A percentile compares a stretch with the other conserved stretches of the same genome.
Conservation (phyloP, 2,329 filamentous ascomycete species). For the Pseudogymnoascus sp. region DNA sequence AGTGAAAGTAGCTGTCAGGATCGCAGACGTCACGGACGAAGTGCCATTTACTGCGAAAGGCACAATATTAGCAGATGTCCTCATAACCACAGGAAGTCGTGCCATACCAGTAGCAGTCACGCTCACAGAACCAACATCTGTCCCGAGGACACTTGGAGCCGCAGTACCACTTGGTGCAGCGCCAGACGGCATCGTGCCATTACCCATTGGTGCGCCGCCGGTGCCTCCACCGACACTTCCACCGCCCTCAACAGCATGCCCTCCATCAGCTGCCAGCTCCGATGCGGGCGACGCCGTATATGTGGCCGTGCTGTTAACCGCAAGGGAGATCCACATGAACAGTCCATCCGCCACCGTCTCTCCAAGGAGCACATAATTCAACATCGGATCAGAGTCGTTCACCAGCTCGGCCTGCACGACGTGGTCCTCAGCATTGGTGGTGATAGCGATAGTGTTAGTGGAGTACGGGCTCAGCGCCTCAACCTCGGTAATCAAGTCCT, state of each 20-base stretch:
- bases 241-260: neutral
- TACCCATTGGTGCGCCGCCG: neutral
- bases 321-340: slow-evolving; percentile 47
- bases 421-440: slow-evolving; percentile 40
- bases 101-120: neutral
- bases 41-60: neutral
- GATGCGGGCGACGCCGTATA: neutral
- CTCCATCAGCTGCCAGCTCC: neutral
- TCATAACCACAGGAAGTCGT: neutral
- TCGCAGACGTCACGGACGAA: neutral
- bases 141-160: neutral
- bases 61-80: neutral
- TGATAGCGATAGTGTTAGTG: slow-evolving; percentile 39
- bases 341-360: slow-evolving; percentile 44
- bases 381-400: slow-evolving; percentile 39
- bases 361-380: slow-evolving; percentile 52
- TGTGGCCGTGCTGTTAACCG: slow-evolving; percentile 34
- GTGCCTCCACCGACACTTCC: neutral
- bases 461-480: slow-evolving; percentile 40
- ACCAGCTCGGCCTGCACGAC: slow-evolving; percentile 41
- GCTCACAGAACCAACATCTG: neutral
- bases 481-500: slow-evolving; percentile 45
- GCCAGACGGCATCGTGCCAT: neutral
- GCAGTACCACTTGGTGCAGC: neutral
- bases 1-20: neutral